Base-by-base conservation (phyloP, 139 green algal genomes). In the Medakamo hakoo region DNA sequence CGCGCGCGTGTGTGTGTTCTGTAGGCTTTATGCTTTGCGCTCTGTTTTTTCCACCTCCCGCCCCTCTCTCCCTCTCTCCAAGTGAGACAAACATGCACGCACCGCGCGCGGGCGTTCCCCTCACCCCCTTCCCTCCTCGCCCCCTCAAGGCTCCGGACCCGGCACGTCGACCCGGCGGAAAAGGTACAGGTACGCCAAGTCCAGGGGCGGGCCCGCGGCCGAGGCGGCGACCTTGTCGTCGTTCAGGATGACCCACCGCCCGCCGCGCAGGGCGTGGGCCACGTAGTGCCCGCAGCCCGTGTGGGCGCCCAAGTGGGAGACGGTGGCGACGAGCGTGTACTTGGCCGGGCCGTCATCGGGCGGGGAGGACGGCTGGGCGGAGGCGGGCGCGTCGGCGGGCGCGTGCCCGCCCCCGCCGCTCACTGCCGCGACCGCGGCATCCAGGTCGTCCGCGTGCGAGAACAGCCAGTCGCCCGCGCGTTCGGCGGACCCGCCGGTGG, bases 231-330 rank as follows among this genome's bases (percentile, higher is more conserved):
- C 93, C 77, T 98, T 99, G 58, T 95, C 85, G 65, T 99, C 93
- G 72, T 99, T 98, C 84, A 88, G 97, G 30, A 98, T 85, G 31
- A 84, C 78, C 93, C 93, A 99, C 22, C 73, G 74, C 27, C 77
- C 80, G 32, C 70, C 71, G 55, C 60, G 65, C 31, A 62, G n/a
- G 19, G 29, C 32, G 73, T 99, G 93, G 30, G 65, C 78, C 48
- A 99, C 93, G 73, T 99, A 99, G 72, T 99, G 93, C 24, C 93
- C 93, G 59, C 84, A 94, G 2, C 72, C 79, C 20, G 87, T 94
- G 76, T 91, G 95, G 61, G 63, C 75, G 25, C 93, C 93, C 76
- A 98, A 90, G 82, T 99, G 93, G 65, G 76, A 91, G 14, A 98
- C 74, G 62, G 98, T 85, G 26, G 80, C 93, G 21, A 89, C 60